Evolutionary conservation across 2,329 filamentous ascomycete species (phyloP).

Genomic region (Aspergillus sp.): DNA sequence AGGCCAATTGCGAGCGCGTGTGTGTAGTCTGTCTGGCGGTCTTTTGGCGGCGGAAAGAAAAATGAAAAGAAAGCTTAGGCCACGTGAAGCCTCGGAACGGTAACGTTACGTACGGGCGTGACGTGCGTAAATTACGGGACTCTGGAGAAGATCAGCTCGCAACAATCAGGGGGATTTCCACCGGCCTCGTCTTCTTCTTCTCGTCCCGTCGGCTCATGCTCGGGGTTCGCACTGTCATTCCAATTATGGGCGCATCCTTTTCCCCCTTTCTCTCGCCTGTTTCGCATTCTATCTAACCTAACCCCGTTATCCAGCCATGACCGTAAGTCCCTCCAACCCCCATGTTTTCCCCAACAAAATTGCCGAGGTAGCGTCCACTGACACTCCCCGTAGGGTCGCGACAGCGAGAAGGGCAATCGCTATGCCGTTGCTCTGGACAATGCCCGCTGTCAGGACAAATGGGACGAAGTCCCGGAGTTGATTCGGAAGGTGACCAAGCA

Average conservation of each 20-base stretch:
- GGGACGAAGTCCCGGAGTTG: conserved; percentile 77
- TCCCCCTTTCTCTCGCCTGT: conserved; percentile 8
- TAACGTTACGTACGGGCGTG: conserved; percentile 19
- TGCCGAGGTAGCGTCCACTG: conserved; percentile 4
- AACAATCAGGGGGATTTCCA: too few relatives aligned
- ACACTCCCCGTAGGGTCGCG: conserved; percentile 32
- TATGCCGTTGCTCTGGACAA: conserved; percentile 78
- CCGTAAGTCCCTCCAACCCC: conserved; percentile 9
- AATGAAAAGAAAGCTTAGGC: conserved; percentile 16
- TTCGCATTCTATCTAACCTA: conserved; percentile 8
- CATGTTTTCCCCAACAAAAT: conserved; percentile 1
- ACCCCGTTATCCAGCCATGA: conserved; percentile 11
- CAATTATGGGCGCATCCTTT: conserved; percentile 8
- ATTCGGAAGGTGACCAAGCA: conserved; percentile 92
- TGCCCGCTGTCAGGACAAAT: conserved; percentile 78
- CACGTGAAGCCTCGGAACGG: conserved; percentile 23
- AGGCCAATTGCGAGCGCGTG: conserved; percentile 1
- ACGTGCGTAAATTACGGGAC: conserved; percentile 6
- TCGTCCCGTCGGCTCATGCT: background rate
- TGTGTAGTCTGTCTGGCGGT: background rate
- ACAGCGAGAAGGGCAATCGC: conserved; percentile 65
- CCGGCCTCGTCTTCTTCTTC: too few relatives aligned
- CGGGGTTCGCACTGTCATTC: background rate
- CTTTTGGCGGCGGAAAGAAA: background rate
- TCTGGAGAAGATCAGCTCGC: conserved; percentile 15